Conservation (phyloP, 306 rosid genomes). For the Lablab purpureus region DNA sequence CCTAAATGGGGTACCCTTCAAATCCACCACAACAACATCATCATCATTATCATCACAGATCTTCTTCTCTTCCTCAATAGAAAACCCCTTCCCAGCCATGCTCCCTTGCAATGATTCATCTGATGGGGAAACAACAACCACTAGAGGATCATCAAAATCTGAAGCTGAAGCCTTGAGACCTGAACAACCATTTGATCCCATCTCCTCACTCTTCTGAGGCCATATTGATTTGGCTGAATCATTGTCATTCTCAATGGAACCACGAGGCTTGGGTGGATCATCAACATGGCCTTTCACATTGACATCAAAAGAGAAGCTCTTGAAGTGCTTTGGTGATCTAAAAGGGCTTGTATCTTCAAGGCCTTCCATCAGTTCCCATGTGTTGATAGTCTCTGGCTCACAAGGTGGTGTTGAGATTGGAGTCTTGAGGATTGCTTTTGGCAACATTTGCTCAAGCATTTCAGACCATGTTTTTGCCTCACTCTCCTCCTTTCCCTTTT, state of each 20-base stretch:
- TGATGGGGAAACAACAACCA: slow-evolving; percentile 45
- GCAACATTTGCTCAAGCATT: slow-evolving; percentile 72
- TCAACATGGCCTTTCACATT: slow-evolving; percentile 44
- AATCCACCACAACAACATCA: slow-evolving; percentile 31
- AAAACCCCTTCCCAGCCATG: background rate
- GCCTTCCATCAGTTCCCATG: slow-evolving; percentile 97
- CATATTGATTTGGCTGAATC: slow-evolving; percentile 50
- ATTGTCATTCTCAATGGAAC: slow-evolving; percentile 38
- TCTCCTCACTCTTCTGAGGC: slow-evolving; percentile 36
- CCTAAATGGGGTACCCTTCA: slow-evolving; percentile 26
- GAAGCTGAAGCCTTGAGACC: slow-evolving; percentile 43
- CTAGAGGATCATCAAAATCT: slow-evolving; percentile 62
- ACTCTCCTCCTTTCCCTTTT: background rate
- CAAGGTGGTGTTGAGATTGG: slow-evolving; percentile 76
- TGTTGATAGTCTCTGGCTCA: slow-evolving; percentile 87
- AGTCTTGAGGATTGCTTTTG: slow-evolving; percentile 59
- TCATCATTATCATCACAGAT: slow-evolving; percentile 10
- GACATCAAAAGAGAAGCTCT: slow-evolving; percentile 77
- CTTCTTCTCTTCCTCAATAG: slow-evolving; percentile 48
- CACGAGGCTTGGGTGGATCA: slow-evolving; percentile 52
- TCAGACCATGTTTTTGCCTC: slow-evolving; percentile 87
- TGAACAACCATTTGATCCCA: slow-evolving; percentile 19
- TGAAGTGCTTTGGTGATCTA: slow-evolving; percentile 62
- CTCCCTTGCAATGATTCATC: background rate
- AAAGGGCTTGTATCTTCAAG: slow-evolving; percentile 82